Conservation (phyloP, 2,329 filamentous ascomycete genomes). For the Ilyonectria sp. region DNA sequence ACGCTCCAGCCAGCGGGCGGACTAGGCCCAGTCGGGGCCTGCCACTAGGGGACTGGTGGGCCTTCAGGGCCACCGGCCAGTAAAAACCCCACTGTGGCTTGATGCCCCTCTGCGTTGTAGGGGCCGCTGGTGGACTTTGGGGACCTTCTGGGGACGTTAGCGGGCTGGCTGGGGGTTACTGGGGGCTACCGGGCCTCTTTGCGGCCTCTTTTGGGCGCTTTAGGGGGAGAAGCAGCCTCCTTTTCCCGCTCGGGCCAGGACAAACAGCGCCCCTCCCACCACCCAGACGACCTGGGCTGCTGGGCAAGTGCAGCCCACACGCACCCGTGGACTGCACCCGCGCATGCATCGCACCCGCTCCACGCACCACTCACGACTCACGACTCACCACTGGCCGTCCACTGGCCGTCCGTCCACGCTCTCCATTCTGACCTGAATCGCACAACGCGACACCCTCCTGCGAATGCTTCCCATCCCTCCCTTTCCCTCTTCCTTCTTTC, state of each 20-base stretch:
- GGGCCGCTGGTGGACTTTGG: conserved; percentile 12
- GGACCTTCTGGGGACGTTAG: neutral
- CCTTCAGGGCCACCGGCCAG: conserved; percentile 35
- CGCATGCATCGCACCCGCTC: conserved; percentile 40
- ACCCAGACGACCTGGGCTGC: conserved; percentile 7
- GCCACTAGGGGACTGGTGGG: conserved; percentile 36
- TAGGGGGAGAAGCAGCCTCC: conserved; percentile 28
- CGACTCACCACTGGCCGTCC: conserved; percentile 21
- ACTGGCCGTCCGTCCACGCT: conserved; percentile 27
- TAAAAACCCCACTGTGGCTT: conserved; percentile 41
- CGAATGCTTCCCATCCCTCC: conserved; percentile 31
- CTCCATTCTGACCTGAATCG: conserved; percentile 31
- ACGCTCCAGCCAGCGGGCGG: conserved; percentile 43
- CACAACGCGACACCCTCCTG: conserved; percentile 42
- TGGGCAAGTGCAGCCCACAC: conserved; percentile 15
- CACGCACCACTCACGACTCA: conserved; percentile 16
- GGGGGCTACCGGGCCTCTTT: conserved; percentile 4
- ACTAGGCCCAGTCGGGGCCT: conserved; percentile 39
- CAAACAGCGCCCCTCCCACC: conserved; percentile 22
- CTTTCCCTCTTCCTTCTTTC: conserved; percentile 33
- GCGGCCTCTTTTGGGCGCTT: conserved; percentile 10
- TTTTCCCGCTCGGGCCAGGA: conserved; percentile 31
- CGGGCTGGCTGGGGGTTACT: conserved; percentile 4
- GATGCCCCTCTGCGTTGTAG: conserved; percentile 31
- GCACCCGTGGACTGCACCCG: conserved; percentile 25